These are phyloP conservation scores for Dactylellina leptospora DNA, from an alignment of 2,329 filamentous ascomycete genomes.

Conservation along the genomic window DNA sequence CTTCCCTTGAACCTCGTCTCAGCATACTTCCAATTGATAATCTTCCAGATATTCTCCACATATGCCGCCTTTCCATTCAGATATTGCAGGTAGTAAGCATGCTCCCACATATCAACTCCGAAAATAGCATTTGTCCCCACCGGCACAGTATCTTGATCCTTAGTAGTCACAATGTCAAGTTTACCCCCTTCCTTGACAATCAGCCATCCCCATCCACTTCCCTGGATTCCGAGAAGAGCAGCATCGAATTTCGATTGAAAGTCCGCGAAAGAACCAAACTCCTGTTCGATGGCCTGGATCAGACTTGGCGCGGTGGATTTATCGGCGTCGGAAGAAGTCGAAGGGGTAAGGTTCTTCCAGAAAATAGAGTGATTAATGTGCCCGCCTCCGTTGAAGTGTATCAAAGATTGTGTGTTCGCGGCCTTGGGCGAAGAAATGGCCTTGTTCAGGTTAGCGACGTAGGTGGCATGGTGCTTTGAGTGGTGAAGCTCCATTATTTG, in stretches of 20 bases:
- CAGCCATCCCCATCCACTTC: slow-evolving; percentile 89
- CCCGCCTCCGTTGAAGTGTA: slow-evolving; percentile 90
- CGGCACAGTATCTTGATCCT: slow-evolving; percentile 82
- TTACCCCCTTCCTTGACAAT: slow-evolving; percentile 69
- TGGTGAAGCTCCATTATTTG: slow-evolving; percentile 86
- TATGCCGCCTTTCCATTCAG: slow-evolving; percentile 79
- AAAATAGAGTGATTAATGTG: slow-evolving; percentile 94
- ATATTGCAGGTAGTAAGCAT: slow-evolving; percentile 89
- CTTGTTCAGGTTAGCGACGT: slow-evolving; percentile 78
- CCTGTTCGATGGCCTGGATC: slow-evolving; percentile 68
- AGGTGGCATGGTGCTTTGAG: slow-evolving; percentile 79
- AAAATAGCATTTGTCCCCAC: slow-evolving; percentile 73
- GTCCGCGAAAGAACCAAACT: slow-evolving; percentile 73
- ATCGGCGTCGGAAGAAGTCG: slow-evolving; percentile 68
- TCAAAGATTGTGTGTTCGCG: slow-evolving; percentile 58
- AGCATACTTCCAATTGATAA: slow-evolving; percentile 79
- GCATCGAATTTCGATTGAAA: slow-evolving; percentile 74
- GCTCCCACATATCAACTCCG: slow-evolving; percentile 88
- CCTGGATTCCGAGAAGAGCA: slow-evolving; percentile 76
- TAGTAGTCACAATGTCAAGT: slow-evolving; percentile 79
- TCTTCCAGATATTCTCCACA: slow-evolving; percentile 78
- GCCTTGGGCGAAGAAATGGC: slow-evolving; percentile 63
- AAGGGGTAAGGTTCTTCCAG: slow-evolving; percentile 81
- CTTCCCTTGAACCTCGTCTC: slow-evolving; percentile 68
- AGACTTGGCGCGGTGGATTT: slow-evolving; percentile 69